Base-by-base conservation (phyloP, 768 basidiomycete genomes). In the Agaricus blazei region DNA sequence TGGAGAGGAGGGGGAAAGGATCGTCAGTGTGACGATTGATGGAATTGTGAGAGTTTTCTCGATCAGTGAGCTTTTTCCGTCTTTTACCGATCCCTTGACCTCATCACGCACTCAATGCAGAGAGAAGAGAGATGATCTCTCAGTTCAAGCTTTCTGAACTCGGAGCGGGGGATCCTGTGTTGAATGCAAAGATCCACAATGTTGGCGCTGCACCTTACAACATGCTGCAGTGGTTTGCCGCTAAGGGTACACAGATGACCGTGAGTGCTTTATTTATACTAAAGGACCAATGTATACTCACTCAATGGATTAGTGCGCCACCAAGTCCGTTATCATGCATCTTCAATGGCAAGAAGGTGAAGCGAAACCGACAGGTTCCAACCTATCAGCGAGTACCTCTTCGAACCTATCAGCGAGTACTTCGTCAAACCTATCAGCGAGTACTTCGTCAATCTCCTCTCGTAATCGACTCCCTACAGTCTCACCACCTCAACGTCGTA, bases 161-260 rank as follows among this genome's bases (percentile, higher is more conserved):
- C 43, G 88, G 84, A 19, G 82, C 71, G 0, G 70, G 80, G 0
- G 87, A 93, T 67, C 84, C 87, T 15, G 72, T 81, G 24, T 64
- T 90, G 61, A 84, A 78, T 58, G 70, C 82, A 1, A 89, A 84
- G 63, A 65, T 95, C 53, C 81, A 82, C 62, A 84, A 90, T 60
- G 86, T 95, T 8, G 93, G 93, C 1, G 67, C 80, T 24, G 89
- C 90, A 0, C 83, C 90, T 28, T 88, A 93, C 63, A 92, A 91
- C 66, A 91, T 90, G 90, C 75, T 93, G 9, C 91, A 93, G 81
- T 93, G 91, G 91, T 93, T 94, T 65, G 91, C 91, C 5, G 90
- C 92, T 1, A 90, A 93, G 60, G 92, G 91, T 0, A 81, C 84
- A 4, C 89, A 90, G 64, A 93, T 94, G 87, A 94, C 93, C 28